Evolutionary conservation across 1,284 basidiomycete genomes (phyloP).

Genomic region (Heterobasidion occidentale): DNA sequence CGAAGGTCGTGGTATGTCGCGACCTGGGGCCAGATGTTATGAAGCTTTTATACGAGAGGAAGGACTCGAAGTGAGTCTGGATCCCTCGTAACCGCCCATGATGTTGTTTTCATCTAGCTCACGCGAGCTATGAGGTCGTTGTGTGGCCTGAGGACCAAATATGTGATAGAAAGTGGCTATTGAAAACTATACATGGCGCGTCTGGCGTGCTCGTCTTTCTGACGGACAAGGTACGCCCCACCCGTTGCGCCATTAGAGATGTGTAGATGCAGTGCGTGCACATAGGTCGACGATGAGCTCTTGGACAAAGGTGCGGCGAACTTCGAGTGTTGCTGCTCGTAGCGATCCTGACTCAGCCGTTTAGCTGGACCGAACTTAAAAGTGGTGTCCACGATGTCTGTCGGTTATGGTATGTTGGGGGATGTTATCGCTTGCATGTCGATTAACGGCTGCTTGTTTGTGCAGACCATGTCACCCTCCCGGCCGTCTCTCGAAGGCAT

Average conservation of each 20-base stretch:
- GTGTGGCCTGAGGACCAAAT: constrained; percentile 62
- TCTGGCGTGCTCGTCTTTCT: constrained; percentile 63
- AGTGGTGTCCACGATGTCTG: constrained; percentile 86
- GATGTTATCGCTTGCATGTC: background rate
- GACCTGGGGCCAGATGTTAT: constrained; percentile 68
- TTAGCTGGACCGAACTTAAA: constrained; percentile 66
- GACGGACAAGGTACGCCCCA: constrained; percentile 52
- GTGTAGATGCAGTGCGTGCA: background rate
- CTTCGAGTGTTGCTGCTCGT: constrained; percentile 3
- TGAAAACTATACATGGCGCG: constrained; percentile 65
- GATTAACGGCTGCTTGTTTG: background rate
- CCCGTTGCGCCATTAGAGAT: background rate
- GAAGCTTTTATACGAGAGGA: constrained; percentile 42
- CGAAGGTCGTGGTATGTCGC: constrained; percentile 61
- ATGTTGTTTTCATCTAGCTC: background rate
- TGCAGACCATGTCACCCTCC: constrained; percentile 76
- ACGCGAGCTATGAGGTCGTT: constrained; percentile 38
- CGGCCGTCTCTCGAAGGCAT: constrained; percentile 51
- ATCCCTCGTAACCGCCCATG: background rate
- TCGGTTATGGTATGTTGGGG: constrained; percentile 67
- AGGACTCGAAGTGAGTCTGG: constrained; percentile 48
- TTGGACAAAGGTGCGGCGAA: constrained; percentile 48
- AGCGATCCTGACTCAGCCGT: background rate
- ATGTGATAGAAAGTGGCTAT: constrained; percentile 71
- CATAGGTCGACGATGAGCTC: constrained; percentile 66